Conservation (phyloP, 139 green algal species). For the Chlorella vulgaris region DNA sequence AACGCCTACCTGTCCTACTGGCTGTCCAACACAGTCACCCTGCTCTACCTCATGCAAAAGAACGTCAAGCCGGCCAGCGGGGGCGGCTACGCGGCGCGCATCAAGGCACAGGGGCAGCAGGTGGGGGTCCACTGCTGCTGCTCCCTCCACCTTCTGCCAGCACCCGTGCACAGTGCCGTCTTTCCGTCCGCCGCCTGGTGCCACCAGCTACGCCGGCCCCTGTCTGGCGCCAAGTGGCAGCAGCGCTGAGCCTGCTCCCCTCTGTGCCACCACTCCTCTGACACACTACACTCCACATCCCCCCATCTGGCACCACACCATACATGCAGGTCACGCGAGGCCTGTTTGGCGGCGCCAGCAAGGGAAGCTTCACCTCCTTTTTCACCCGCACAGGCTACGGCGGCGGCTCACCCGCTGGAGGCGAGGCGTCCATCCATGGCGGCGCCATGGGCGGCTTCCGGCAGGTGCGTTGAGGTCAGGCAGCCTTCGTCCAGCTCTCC, state of each 20-base stretch:
- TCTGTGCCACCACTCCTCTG: too few relatives aligned
- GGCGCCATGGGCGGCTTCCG: conserved; percentile 74
- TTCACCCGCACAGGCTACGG: conserved; percentile 55
- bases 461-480: conserved; percentile 36
- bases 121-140: too few relatives aligned
- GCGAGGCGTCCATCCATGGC: conserved; percentile 86
- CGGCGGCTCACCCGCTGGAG: conserved; percentile 54
- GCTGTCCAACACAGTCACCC: conserved; percentile 94
- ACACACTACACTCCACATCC: neutral
- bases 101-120: conserved; percentile 34
- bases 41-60: conserved; percentile 95
- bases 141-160: too few relatives aligned
- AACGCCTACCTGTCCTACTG: conserved; percentile 93
- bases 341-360: conserved; percentile 54
- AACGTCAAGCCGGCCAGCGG: conserved; percentile 88
- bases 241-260: neutral
- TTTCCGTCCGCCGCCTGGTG: too few relatives aligned
- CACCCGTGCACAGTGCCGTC: too few relatives aligned
- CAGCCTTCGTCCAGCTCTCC: neutral
- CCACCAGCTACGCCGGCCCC: too few relatives aligned
- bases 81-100: conserved; percentile 47
- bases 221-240: too few relatives aligned
- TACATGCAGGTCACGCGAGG: conserved; percentile 35
- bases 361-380: conserved; percentile 57
- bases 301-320: too few relatives aligned